A percentile compares a stretch with the other conserved stretches of the same genome.
phyloP scores from a whole-genome alignment of 768 basidiomycete genomes.

The Panaeolus cyanescens region DNA sequence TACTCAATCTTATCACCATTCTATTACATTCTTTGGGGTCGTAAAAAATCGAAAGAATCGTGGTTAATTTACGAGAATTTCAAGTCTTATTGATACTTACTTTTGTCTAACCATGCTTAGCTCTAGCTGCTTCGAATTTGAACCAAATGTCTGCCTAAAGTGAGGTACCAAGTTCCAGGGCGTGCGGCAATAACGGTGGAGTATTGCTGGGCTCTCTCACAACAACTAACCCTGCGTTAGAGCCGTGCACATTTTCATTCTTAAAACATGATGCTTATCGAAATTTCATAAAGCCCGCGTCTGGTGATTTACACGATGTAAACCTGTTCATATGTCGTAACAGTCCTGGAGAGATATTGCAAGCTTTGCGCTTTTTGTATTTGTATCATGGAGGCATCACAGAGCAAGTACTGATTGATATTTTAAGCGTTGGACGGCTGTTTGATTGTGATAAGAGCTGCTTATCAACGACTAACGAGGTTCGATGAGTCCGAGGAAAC shows the following conservation, averaged over 20 bases:
- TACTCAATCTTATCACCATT: neutral
- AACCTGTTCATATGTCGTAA: too few relatives aligned
- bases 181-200: neutral
- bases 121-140: neutral
- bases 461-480: constrained; percentile 16
- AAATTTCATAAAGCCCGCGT: neutral
- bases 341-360: too few relatives aligned
- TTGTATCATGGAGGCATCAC: too few relatives aligned
- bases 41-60: neutral
- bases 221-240: neutral
- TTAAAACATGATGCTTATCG: neutral
- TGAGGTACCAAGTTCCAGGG: too few relatives aligned
- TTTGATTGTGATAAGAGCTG: too few relatives aligned
- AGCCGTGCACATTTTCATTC: neutral
- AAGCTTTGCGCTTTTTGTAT: too few relatives aligned
- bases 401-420: too few relatives aligned
- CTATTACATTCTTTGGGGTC: neutral
- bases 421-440: too few relatives aligned
- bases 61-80: neutral
- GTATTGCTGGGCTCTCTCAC: neutral
- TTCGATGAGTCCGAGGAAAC: constrained; percentile 39
- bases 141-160: neutral
- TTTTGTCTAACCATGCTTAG: neutral
- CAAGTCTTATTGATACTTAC: too few relatives aligned
- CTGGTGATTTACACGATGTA: too few relatives aligned